Evolutionary conservation across 2,329 filamentous ascomycete species (phyloP), one percentile per base, ranked within the genome.

Genomic region (Colletotrichum sansevieriae): DNA sequence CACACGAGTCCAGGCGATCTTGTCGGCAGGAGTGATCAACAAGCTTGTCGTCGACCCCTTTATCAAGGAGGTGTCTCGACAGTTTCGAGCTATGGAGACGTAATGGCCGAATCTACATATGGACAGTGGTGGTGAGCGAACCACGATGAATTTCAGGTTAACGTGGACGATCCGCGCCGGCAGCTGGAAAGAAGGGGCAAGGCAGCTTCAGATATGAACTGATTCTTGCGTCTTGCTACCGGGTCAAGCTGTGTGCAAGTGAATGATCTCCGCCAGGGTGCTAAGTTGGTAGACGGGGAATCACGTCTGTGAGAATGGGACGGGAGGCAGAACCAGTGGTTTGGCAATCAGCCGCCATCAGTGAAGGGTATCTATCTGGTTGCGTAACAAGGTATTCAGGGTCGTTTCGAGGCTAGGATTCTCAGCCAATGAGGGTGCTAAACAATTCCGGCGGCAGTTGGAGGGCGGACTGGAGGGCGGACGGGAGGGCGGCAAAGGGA

Each of bases 191-290:
- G 39, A 54, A 46, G 69, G 60, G 65, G 60, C 47, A 55, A 18
- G 37, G 25, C 60, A 22, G 65, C 65, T 56, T 66, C 65, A 70
- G 57, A 63, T 60, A 68, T 64, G 65, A 61, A 68, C 59, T 70
- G 68, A 68, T 68, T 60, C 9, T 49, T 70, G 68, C 68, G 35
- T 68, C 29, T 47, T 49, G n/a, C 35, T 43, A 47, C 61, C 47
- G 33, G 43, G 54, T 35, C 8, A 33, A 65, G 39, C 47, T 65
- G 47, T 25, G 12, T 51, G 65, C 47, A 6, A 46, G 39, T 68
- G 65, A 68, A 33, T 68, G 65, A 68, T 68, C 55, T 65, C 43
- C 65, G 35, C 41, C 61, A 10, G 65, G 65, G 44, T 68, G 47
- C 35, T 35, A 10, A 41, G 39, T 6, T 52, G 46, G 29, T 43